Conservation (phyloP, 2,329 filamentous ascomycete genomes). For the Epichloe aotearoae region DNA sequence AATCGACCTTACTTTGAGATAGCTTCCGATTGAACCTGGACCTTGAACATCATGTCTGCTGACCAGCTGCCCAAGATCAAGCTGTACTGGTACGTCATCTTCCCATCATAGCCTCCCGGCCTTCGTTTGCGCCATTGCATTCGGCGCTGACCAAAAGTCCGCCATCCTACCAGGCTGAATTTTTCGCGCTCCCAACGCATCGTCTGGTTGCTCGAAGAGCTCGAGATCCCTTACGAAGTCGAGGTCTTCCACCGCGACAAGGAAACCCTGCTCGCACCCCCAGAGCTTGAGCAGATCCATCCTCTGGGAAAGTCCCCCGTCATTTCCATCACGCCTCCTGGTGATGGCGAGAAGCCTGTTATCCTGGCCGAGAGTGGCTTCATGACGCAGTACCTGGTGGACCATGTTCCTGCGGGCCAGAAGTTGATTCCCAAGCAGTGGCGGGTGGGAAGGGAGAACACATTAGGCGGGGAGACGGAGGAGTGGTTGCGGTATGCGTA, state of each 20-base stretch:
- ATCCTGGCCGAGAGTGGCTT: conserved; percentile 71
- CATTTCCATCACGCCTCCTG: conserved; percentile 45
- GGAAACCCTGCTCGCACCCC: conserved; percentile 54
- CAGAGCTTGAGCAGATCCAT: conserved; percentile 64
- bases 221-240: conserved; percentile 65
- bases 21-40: background rate
- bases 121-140: background rate
- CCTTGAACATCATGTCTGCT: background rate
- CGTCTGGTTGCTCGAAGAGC: conserved; percentile 75
- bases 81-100: conserved; percentile 43
- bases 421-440: conserved; percentile 39
- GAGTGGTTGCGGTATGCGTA: conserved; percentile 49
- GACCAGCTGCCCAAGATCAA: conserved; percentile 37
- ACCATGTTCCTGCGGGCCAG: conserved; percentile 38
- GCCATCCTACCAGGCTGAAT: conserved; percentile 51
- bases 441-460: conserved; percentile 43
- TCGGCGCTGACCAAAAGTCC: no score
- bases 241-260: conserved; percentile 61
- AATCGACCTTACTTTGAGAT: background rate
- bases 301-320: conserved; percentile 80
- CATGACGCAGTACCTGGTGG: conserved; percentile 71
- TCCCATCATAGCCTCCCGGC: background rate
- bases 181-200: conserved; percentile 72
- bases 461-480: conserved; percentile 47
- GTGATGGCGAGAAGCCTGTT: conserved; percentile 26